Conservation (phyloP, 305 asterid species). For the Solanum hybrid region DNA sequence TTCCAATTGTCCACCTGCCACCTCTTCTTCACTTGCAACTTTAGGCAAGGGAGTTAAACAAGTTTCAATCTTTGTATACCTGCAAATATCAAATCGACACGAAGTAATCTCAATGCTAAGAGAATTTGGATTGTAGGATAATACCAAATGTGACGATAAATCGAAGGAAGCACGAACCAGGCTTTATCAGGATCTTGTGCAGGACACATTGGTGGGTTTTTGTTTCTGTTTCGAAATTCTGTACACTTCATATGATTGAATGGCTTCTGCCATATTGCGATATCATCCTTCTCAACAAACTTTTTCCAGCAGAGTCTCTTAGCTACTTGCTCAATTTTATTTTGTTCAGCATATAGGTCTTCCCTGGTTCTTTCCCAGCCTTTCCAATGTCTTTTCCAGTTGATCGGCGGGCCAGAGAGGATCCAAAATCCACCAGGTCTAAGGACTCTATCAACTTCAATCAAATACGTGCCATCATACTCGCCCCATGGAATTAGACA, state of each 20-base stretch:
- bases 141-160: not conserved
- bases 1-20: constrained; percentile 46
- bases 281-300: no score
- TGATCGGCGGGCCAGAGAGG: constrained; percentile 25
- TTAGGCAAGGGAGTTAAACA: constrained; percentile 59
- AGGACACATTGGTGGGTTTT: no score
- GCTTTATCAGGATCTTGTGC: constrained; percentile 25
- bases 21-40: constrained; percentile 27
- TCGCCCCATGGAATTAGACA: constrained; percentile 27
- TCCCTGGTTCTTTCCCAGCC: constrained; percentile 53
- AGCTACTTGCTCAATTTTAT: constrained; percentile 46
- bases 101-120: no score
- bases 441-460: constrained; percentile 24
- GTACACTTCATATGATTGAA: no score
- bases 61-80: constrained; percentile 54
- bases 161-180: constrained; percentile 27
- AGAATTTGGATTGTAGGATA: no score
- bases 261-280: no score
- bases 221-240: no score
- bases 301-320: no score
- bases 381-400: constrained; percentile 24
- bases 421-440: constrained; percentile 28
- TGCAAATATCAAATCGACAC: not conserved
- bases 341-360: constrained; percentile 53
- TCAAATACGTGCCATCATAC: constrained; percentile 17